Percentiles rank a stretch among this genome's conserved stretches.
phyloP scores from a whole-genome alignment of 805 yeast genomes.

The Candida vaughaniae region DNA sequence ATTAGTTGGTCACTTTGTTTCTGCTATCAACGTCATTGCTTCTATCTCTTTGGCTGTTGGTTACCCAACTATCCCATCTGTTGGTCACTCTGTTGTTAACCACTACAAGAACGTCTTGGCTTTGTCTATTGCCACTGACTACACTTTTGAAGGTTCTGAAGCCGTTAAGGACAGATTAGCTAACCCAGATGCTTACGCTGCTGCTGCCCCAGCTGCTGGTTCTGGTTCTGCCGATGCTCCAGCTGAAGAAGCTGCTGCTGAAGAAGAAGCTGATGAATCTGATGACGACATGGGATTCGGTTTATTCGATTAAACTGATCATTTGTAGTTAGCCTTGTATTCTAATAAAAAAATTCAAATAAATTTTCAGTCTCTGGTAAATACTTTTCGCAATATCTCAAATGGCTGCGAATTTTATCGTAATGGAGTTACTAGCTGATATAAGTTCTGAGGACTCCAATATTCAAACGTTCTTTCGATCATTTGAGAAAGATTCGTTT shows the following conservation, averaged over 20 bases:
- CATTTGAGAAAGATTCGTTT: conserved; percentile 6
- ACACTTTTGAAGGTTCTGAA: conserved; percentile 99
- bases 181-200: conserved; percentile 99
- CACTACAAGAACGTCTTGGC: conserved; percentile 98
- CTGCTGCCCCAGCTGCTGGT: conserved; percentile 97
- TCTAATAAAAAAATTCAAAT: conserved; percentile 7
- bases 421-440: conserved; percentile 3
- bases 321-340: conserved; percentile 5
- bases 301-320: conserved; percentile 80
- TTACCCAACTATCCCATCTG: conserved; percentile 99
- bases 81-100: conserved; percentile 98
- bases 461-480: conserved; percentile 10
- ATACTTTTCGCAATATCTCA: background rate
- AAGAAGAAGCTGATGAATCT: conserved; percentile 72
- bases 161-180: conserved; percentile 99
- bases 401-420: conserved; percentile 12
- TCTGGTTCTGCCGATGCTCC: conserved; percentile 62
- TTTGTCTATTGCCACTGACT: conserved; percentile 96
- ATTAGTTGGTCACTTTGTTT: conserved; percentile 85
- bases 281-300: conserved; percentile 98
- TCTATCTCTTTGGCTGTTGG: conserved; percentile 95
- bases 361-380: too few relatives aligned
- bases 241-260: conserved; percentile 72
- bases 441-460: conserved; percentile 15
- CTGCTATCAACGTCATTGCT: conserved; percentile 93